These are phyloP conservation scores for Fragaria vesca DNA, from an alignment of 306 rosid species.

Conservation along the genomic window DNA sequence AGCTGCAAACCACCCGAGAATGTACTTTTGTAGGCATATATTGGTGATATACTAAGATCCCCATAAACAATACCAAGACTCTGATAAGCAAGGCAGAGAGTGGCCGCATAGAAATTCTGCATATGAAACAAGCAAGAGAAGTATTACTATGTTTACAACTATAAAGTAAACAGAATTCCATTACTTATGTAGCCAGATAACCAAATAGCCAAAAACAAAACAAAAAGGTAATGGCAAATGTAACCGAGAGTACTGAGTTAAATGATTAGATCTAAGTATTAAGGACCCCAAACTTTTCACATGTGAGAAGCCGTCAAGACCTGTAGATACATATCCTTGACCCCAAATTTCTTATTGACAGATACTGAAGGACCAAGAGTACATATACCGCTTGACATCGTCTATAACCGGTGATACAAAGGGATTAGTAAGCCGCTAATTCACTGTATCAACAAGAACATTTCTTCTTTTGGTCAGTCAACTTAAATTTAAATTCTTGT, in stretches of 20 bases:
- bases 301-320: not conserved
- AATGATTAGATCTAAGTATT: not conserved
- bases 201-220: not conserved
- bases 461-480: too few relatives aligned
- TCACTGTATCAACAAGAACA: too few relatives aligned
- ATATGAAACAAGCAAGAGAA: constrained; percentile 1
- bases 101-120: constrained; percentile 22
- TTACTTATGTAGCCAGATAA: not conserved
- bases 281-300: not conserved
- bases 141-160: constrained; percentile 4
- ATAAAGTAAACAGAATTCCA: not conserved
- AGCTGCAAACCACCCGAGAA: constrained; percentile 17
- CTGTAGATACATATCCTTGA: too few relatives aligned
- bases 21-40: constrained; percentile 32
- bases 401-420: too few relatives aligned
- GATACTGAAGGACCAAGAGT: too few relatives aligned
- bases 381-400: too few relatives aligned
- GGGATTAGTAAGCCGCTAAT: too few relatives aligned
- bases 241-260: not conserved
- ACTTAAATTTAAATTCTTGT: not conserved
- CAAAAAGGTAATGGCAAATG: not conserved
- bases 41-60: constrained; percentile 27
- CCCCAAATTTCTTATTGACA: too few relatives aligned
- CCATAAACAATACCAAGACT: constrained; percentile 32
- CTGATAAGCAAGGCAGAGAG: constrained; percentile 26